Conservation (phyloP, 2,329 filamentous ascomycete genomes). For the Penicillium freii region DNA sequence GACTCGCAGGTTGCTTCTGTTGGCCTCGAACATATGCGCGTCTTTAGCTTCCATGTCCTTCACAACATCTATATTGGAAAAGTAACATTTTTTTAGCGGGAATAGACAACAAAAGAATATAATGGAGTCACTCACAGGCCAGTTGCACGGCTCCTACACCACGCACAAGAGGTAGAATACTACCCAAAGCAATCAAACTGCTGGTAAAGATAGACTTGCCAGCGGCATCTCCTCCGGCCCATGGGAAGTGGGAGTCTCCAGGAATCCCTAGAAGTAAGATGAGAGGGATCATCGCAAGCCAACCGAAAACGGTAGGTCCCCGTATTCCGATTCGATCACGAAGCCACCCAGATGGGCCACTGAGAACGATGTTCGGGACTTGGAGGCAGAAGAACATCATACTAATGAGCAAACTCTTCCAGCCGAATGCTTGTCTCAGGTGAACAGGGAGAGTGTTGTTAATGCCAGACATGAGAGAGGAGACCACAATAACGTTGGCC, state of each 20-base stretch:
- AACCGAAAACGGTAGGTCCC: constrained; percentile 23
- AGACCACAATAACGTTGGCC: constrained; percentile 47
- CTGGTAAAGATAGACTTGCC: constrained; percentile 24
- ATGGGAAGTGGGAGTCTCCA: constrained; percentile 25
- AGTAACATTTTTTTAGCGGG: neutral
- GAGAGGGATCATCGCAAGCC: constrained; percentile 16
- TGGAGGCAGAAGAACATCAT: constrained; percentile 59
- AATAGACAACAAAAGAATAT: neutral
- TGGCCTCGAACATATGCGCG: constrained; percentile 26
- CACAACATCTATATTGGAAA: constrained; percentile 14
- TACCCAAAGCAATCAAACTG: constrained; percentile 19
- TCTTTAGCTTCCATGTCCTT: constrained; percentile 21
- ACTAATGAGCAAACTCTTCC: constrained; percentile 56
- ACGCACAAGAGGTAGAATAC: constrained; percentile 21
- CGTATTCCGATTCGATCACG: constrained; percentile 26
- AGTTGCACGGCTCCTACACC: constrained; percentile 30
- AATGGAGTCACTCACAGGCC: constrained; percentile 21
- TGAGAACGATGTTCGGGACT: constrained; percentile 56
- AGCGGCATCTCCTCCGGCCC: constrained; percentile 19
- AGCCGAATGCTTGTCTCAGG: constrained; percentile 53
- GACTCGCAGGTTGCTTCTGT: constrained; percentile 26
- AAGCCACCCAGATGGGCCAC: constrained; percentile 57
- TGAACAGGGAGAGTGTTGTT: constrained; percentile 58
- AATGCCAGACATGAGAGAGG: constrained; percentile 52
- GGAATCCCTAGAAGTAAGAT: constrained; percentile 28